Base-by-base conservation (phyloP, 2,329 filamentous ascomycete species). In the Beauveria sp. region DNA sequence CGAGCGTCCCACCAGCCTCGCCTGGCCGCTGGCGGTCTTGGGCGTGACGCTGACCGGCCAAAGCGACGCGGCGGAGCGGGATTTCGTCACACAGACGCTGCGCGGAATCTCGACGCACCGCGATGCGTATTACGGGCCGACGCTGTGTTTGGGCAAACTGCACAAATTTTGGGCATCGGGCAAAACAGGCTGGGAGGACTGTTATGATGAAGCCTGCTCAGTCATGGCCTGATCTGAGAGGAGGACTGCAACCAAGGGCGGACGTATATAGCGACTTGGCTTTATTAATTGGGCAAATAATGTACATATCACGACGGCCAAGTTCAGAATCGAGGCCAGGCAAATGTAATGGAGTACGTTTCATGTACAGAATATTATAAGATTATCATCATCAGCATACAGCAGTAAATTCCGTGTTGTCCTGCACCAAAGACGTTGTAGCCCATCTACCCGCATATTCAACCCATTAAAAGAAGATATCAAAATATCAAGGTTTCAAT, bases 401-500 rank as follows among this genome's bases (percentile, higher is more conserved):
- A 46, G 45, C 26, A n/a, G 9, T 38, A 49, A 12, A 57, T 12
- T 45, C 38, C 38, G 40, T 54, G 42, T 46, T 22, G 45, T 54
- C 58, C 38, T 60, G 50, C 28, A 53, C 28, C 31, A 48, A 45
- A 38, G 14, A 53, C 42, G 38, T 53, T 31, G 42, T 43, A 46
- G 24, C 40, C 40, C 58, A 54, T 54, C 28, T 60, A 54, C 26
- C 58, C 40, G 49, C 38, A 46, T 60, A 48, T 53, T 60, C 49
- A 46, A 54, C 20, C 42, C 14, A 24, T 28, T 28, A 60, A 60
- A 48, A 54, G 18, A 43, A 54, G 14, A 53, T 54, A 28, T 53
- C 28, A 60, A 52, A 60, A 53, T 26, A 60, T 26, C n/a, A 46
- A 60, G 50, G 58, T 60, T 54, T 60, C 58, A 60, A 43, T 48